Evolutionary conservation across 2,329 filamentous ascomycete genomes (phyloP), one percentile per base, ranked within the genome.

Genomic region (Hypoxylon sp.): DNA sequence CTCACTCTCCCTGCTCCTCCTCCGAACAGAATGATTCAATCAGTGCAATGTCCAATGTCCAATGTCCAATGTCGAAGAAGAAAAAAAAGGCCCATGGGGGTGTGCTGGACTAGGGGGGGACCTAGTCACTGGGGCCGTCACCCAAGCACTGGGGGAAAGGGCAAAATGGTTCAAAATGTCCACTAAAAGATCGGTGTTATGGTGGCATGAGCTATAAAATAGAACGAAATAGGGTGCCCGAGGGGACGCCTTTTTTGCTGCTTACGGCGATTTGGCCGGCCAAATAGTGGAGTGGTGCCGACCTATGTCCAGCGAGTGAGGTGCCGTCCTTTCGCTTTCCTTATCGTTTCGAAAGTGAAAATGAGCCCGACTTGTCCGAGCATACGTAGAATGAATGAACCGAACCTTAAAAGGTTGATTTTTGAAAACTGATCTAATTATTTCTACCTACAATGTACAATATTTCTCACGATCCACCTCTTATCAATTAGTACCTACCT

Each of bases 211-310:
- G 56, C 52, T 59, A 59, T 56, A 59, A 59, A 57, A 57, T 59
- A 56, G 49, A 44, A 44, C 55, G 51, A 29, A 46, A 42, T 44
- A 50, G 51, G 55, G 54, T 58, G 31, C 21, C 57, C 55, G 6
- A 5, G 5, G 5, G 21, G 6, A 25, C 21, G 21, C 9, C 21
- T 25, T 51, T 52, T 54, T 54, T 46, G 43, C 57, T 66, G 61
- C 59, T 64, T 63, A 61, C 65, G 65, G 65, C 65, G 59, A 62
- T 62, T 63, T 67, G 57, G 55, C 65, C 65, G 65, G 65, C 64
- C 60, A 62, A 67, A 67, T 67, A 67, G 65, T 67, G 65, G 65
- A 65, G 63, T 62, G 57, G 38, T 63, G 61, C 60, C 63, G 62
- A 63, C 65, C 61, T 63, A 62, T 59, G 38, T 45, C 60, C 64